Evolutionary conservation across 345 rosid species (phyloP), one percentile per base, ranked within the genome.

Genomic region (Pistacia atlantica): DNA sequence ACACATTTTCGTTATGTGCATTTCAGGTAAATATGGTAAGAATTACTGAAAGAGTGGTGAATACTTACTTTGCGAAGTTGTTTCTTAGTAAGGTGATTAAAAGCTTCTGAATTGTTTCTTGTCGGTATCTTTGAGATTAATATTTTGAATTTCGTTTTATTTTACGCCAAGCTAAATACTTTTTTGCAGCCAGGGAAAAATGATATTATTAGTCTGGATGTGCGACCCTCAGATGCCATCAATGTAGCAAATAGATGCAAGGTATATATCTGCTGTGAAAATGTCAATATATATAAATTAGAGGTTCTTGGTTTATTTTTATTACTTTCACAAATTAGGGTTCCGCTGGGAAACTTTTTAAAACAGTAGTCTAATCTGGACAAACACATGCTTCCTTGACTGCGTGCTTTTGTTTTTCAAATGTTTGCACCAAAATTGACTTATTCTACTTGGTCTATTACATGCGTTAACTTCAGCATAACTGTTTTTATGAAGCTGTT

Each of bases 171-270:
- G 67, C 72, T 76, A 51, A 68, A 75, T 78, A 13, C 68, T 42
- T 42, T 60, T 82, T 75, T 87, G 80, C 94, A 95, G 98, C 90
- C 91, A 42, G 94, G 91, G 72, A 86, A 87, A 73, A 77, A 46
- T 78, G 90, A 87, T 65, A 69, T 80, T 77, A 76, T 87, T 57
- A 86, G 84, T 78, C 83, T 93, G 75, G 97, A 95, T 83, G 80
- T 89, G n/a, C 88, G 91, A 66, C 94, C 99, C 37, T 95, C 98
- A 31, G 98, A 93, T 87, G 99, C 98, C 77, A 90, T 95, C 80
- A 90, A 90, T 69, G 79, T 95, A 72, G 99, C 97, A 59, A 83
- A 76, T 63, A 85, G 87, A 86, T 88, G 90, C 78, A 80, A 89
- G 90, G 95, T 89, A 81, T 64, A 58, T 52, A 45, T 48, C 22